Evolutionary conservation across 768 basidiomycete genomes (phyloP), one percentile per base, ranked within the genome.

Genomic region (Saitozyma podzolica): DNA sequence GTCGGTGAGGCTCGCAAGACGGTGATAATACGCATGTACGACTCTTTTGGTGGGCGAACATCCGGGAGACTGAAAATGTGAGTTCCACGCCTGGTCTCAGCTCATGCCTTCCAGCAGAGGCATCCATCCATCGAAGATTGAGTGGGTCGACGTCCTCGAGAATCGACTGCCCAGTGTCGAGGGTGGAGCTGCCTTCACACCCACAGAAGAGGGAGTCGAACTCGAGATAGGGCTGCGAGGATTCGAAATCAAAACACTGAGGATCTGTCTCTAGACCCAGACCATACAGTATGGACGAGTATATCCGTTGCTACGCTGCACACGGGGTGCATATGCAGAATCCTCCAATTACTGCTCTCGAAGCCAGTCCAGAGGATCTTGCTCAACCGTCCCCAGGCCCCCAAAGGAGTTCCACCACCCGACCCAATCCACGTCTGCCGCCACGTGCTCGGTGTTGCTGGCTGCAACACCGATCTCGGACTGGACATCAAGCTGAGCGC

Each of bases 31-130:
- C 84, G 94, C 8, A 69, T 96, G 9, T 96, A 94, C 79, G 95
- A 98, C 76, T 89, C 90, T 0, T 89, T 86, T 62, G 95, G 95
- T 14, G 95, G 94, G 0, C 89, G 91, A 63, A 91, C 89, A 2
- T 83, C 81, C 9, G 87, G 84, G 6, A 82, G 81, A 43, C 73
- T 96, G 61, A 81, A 80, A 47, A 80, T 93, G 79, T 81, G 47
- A 65, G 79, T 76, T 11, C n/a, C 0, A 19, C 39, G 3, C 10
- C 10, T 13, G 16, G 16, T 39, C 14, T 45, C 9, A 3, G 13
- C 7, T 53, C 42, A 13, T 61, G 39, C 39, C 39, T 8, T 47
- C 13, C 20, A 50, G 58, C n/a, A 13, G 40, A 14, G 37, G 49
- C 42, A 9, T 59, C 37, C 11, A 40, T n/a, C 37, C 45, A 9